A percentile compares a stretch with the other conserved stretches of the same genome.
Evolutionary conservation across 2,329 filamentous ascomycete genomes (phyloP).

Genomic region (Fusarium papillatum): DNA sequence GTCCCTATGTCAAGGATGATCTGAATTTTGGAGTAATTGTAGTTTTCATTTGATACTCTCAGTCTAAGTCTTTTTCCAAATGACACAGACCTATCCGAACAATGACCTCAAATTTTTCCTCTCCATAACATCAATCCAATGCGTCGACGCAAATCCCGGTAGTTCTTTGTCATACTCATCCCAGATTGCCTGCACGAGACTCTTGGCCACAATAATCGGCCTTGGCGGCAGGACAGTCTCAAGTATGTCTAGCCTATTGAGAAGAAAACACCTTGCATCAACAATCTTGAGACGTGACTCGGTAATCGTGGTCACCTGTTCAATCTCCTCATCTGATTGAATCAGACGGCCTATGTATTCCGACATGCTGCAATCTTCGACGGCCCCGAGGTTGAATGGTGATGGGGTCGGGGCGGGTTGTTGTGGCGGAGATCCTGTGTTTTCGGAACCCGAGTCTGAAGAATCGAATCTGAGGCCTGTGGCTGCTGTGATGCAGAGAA

Average conservation of each 20-base stretch:
- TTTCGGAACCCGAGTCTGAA: rapidly evolving
- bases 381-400: background rate
- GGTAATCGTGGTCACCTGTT: background rate
- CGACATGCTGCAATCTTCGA: conserved; percentile 28
- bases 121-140: conserved; percentile 43
- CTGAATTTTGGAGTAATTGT: background rate
- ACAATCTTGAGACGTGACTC: conserved; percentile 24
- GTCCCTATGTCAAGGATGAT: background rate
- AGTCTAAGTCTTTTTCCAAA: background rate
- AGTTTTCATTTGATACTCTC: background rate
- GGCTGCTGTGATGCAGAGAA: conserved; percentile 51
- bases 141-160: background rate
- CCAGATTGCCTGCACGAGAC: conserved; percentile 33
- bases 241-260: conserved; percentile 11
- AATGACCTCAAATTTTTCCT: conserved; percentile 36
- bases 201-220: conserved; percentile 29
- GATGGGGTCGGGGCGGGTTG: background rate
- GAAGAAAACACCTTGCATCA: conserved; percentile 24
- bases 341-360: conserved; percentile 27
- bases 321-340: conserved; percentile 30
- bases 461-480: conserved; percentile 45
- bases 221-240: conserved; percentile 27
- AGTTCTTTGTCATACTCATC: conserved; percentile 34
- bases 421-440: background rate
- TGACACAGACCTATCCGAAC: conserved; percentile 25